Base-by-base conservation (phyloP, 2,329 filamentous ascomycete species). In the Colletotrichum caudatum region DNA sequence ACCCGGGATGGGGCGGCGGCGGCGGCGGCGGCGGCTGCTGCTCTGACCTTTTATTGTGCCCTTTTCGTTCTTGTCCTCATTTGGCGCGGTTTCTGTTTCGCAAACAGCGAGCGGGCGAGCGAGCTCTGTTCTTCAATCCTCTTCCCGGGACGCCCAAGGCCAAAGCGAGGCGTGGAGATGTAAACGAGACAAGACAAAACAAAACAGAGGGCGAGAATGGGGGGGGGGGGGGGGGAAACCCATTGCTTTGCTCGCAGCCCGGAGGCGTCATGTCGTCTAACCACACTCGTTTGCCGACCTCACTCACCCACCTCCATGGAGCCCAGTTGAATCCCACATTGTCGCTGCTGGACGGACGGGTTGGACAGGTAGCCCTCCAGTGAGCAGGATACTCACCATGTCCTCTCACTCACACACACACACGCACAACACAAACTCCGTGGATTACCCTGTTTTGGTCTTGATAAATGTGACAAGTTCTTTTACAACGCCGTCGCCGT, bases 401-500 rank as follows among this genome's bases (percentile, higher is more conserved):
- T 20, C 57, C 41, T 44, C 41, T 44, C 41, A 8, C 18, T 9
- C 41, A 20, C 50, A 16, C n/a, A 16, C 26, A 33, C 53, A 39
- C 37, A 53, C 11, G 16, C 33, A 26, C 44, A 54, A 62, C 26
- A 56, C 48, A 54, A 64, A 64, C 46, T 60, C 65, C 60, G 48
- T 72, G 54, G 51, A 64, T 64, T 60, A 50, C 60, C 69, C 69
- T 64, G 58, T 60, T 57, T 48, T 50, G 59, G 56, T 69, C 51
- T 69, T 39, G 54, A 71, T 65, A 71, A 70, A 71, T 46, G 61
- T 66, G 51, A 72, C 61, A 72, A 72, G 70, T 66, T 71, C 62
- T 72, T 72, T 72, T 66, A 70, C 70, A 71, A 69, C 70, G 70
- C 67, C 70, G 65, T 51, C 69, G 65, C 65, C 69, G 56, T 64